Percentiles rank a stretch among this genome's conserved stretches.
Evolutionary conservation across 2,329 filamentous ascomycete genomes (phyloP).

Genomic region (Aspergillus calidoustus): DNA sequence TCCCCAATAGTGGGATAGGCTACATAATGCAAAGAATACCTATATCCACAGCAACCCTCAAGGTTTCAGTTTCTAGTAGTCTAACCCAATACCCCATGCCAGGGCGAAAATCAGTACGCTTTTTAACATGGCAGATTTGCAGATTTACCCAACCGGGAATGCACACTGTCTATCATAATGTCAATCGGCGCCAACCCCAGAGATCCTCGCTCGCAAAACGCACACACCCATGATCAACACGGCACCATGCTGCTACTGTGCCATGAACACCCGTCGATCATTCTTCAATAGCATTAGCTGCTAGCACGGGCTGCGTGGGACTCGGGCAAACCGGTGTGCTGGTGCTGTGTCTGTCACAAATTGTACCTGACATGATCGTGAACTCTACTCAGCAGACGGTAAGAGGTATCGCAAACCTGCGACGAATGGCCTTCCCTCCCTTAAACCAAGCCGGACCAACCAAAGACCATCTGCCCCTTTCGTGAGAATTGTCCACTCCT

Average conservation of each 20-base stretch:
- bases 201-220: constrained; percentile 6
- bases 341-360: not conserved
- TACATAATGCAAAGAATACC: not conserved
- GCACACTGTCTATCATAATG: constrained; percentile 16
- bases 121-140: not conserved
- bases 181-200: constrained; percentile 12
- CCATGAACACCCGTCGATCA: not conserved
- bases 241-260: not conserved
- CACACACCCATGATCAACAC: not conserved
- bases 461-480: not conserved
- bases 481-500: not conserved
- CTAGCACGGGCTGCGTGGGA: not conserved
- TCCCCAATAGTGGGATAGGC: not conserved
- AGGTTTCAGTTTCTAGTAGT: not conserved
- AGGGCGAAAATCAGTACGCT: not conserved
- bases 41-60: not conserved
- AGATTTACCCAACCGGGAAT: not conserved
- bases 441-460: not conserved
- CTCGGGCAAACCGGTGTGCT: not conserved
- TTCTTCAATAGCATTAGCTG: not conserved
- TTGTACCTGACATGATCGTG: not conserved
- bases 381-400: not conserved
- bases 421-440: not conserved
- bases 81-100: not conserved
- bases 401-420: not conserved